phyloP scores from a whole-genome alignment of 2,329 filamentous ascomycete genomes.

The Penicillium sp. region DNA sequence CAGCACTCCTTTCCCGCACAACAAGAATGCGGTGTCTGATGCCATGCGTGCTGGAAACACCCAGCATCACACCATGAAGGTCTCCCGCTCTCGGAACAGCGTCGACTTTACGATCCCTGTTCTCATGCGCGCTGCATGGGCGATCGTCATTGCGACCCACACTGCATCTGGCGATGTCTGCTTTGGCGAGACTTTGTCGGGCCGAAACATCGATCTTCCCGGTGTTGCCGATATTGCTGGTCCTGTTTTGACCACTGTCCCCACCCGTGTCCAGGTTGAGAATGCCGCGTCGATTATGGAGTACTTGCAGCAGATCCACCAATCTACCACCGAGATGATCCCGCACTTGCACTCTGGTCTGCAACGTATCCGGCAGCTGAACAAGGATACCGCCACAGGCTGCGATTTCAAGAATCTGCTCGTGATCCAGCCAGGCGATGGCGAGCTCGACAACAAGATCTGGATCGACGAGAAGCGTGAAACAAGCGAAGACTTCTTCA shows the following conservation, averaged over 20 bases:
- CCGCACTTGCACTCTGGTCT: conserved; percentile 65
- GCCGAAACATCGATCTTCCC: conserved; percentile 53
- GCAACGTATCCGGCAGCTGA: conserved; percentile 55
- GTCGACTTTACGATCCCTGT: conserved; percentile 48
- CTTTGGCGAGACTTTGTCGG: conserved; percentile 57
- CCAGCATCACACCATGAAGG: conserved; percentile 25
- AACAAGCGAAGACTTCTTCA: conserved; percentile 57
- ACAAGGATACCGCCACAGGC: conserved; percentile 46
- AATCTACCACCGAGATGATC: conserved; percentile 58
- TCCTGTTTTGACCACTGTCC: conserved; percentile 37
- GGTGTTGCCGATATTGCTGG: conserved; percentile 53
- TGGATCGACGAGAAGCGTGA: conserved; percentile 48
- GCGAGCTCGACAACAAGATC: conserved; percentile 24
- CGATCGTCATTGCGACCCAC: conserved; percentile 51
- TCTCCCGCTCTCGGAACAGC: conserved; percentile 20
- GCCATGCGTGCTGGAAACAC: conserved; percentile 27
- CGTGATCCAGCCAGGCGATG: conserved; percentile 42
- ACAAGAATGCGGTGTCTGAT: conserved; percentile 22
- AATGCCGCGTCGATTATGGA: conserved; percentile 41
- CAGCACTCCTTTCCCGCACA: conserved; percentile 31
- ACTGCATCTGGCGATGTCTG: conserved; percentile 51
- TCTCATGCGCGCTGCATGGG: conserved; percentile 55
- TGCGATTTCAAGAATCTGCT: conserved; percentile 51
- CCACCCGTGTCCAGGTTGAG: conserved; percentile 44
- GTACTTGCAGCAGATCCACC: conserved; percentile 59